These are phyloP conservation scores for Atkinsonella hypoxylon DNA, from an alignment of 2,329 filamentous ascomycete genomes.

Conservation along the genomic window DNA sequence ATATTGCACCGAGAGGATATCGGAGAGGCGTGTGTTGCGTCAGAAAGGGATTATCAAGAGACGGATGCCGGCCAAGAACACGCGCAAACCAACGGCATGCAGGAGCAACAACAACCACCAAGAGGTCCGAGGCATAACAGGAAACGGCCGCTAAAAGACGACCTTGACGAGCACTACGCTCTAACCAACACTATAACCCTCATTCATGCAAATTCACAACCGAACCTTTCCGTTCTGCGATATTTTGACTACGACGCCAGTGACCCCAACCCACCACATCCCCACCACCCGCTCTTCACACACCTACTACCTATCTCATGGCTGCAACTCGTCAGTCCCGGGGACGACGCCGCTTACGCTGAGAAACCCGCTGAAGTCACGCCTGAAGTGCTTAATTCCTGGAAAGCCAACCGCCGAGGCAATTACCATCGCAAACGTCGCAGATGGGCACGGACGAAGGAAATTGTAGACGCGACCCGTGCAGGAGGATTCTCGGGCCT, in stretches of 20 bases:
- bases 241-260: constrained; percentile 78
- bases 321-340: constrained; percentile 77
- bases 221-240: constrained; percentile 75
- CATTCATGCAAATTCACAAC: constrained; percentile 70
- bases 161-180: constrained; percentile 54
- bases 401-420: constrained; percentile 74
- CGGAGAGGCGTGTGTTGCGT: constrained; percentile 10
- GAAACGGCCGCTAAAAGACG: constrained; percentile 24
- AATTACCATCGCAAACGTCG: constrained; percentile 83
- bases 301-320: constrained; percentile 79
- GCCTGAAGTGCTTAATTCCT: constrained; percentile 48
- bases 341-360: constrained; percentile 61
- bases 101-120: neutral
- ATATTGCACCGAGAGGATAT: constrained; percentile 46
- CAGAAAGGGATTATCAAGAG: neutral
- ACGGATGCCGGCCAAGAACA: neutral
- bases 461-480: constrained; percentile 63
- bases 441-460: constrained; percentile 61
- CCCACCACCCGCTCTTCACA: constrained; percentile 66
- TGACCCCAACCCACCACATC: constrained; percentile 43
- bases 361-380: constrained; percentile 49
- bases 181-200: constrained; percentile 67
- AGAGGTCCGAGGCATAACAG: constrained; percentile 10
- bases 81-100: neutral
- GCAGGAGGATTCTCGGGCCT: constrained; percentile 73